phyloP scores from a whole-genome alignment of 768 basidiomycete species.

The Steccherinum ochraceum region DNA sequence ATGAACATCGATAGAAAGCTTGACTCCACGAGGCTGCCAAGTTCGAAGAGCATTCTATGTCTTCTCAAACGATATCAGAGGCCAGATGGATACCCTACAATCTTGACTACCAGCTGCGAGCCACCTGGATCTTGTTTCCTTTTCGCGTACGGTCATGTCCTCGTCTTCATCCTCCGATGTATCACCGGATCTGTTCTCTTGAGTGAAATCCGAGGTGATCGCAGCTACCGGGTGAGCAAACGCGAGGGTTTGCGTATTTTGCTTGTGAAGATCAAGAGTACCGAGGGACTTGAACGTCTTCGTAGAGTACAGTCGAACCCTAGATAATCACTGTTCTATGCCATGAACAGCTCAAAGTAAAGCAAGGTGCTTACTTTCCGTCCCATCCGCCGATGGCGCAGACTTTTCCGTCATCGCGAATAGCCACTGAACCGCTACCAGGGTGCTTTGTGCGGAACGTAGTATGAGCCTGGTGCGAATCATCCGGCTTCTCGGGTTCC shows the following conservation, averaged over 20 bases:
- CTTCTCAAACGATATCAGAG: slow-evolving; percentile 18
- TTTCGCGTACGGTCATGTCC: slow-evolving; percentile 17
- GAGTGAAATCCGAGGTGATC: background rate
- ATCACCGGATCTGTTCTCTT: background rate
- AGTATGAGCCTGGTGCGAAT: slow-evolving; percentile 19
- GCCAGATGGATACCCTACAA: slow-evolving; percentile 21
- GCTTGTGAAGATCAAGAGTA: slow-evolving; percentile 76
- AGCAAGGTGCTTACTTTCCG: slow-evolving; percentile 60
- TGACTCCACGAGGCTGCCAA: too few species aligned
- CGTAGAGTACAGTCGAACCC: slow-evolving; percentile 78
- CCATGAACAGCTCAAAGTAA: background rate
- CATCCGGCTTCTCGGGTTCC: slow-evolving; percentile 12
- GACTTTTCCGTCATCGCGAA: slow-evolving; percentile 69
- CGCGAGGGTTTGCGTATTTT: slow-evolving; percentile 63
- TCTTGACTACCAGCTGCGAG: slow-evolving; percentile 21
- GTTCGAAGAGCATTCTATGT: too few species aligned
- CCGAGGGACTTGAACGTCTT: slow-evolving; percentile 79
- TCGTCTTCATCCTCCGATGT: slow-evolving; percentile 17
- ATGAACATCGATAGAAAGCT: too few species aligned
- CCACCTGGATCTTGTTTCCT: slow-evolving; percentile 18
- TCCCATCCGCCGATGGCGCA: slow-evolving; percentile 95
- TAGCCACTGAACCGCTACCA: slow-evolving; percentile 72
- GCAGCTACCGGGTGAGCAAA: slow-evolving; percentile 42
- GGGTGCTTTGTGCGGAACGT: slow-evolving; percentile 64
- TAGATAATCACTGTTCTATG: slow-evolving; percentile 25